These are phyloP conservation scores for Coniferiporia sulphurascens DNA, from an alignment of 1,284 basidiomycete species.

Conservation along the genomic window DNA sequence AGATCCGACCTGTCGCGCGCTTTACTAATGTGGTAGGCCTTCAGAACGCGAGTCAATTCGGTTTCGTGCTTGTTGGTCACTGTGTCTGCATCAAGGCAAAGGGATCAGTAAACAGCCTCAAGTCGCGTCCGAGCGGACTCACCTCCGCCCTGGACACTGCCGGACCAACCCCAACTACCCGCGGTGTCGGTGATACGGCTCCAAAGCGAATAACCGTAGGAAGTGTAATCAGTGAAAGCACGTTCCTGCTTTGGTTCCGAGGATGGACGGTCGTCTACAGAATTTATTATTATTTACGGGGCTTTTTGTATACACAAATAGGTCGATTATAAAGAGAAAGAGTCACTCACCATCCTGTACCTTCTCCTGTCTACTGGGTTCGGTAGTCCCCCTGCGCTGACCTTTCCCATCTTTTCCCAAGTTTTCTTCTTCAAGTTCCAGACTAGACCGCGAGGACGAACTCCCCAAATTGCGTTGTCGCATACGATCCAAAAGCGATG, in stretches of 20 bases:
- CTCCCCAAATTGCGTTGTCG: conserved; percentile 13
- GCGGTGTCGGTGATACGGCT: conserved; percentile 44
- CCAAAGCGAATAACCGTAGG: conserved; percentile 45
- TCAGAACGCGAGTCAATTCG: conserved; percentile 58
- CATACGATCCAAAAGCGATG: conserved; percentile 26
- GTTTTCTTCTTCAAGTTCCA: conserved; percentile 11
- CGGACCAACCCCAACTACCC: conserved; percentile 7
- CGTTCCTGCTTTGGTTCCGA: not conserved
- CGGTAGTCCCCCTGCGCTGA: not conserved
- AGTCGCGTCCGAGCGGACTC: not conserved
- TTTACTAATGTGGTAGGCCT: conserved; percentile 60
- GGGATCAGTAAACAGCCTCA: not conserved
- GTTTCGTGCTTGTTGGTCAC: conserved; percentile 38
- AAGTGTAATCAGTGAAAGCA: conserved; percentile 7
- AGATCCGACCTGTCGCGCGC: conserved; percentile 53
- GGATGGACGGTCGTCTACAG: not conserved
- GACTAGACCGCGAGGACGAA: conserved; percentile 12
- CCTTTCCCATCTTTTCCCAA: not conserved
- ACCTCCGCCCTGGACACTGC: conserved; percentile 3
- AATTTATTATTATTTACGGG: not conserved
- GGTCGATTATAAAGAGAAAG: not conserved
- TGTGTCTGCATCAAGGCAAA: not conserved
- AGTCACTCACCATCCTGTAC: not conserved
- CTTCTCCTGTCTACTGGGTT: not conserved
- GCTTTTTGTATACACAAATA: not conserved